phyloP scores from a whole-genome alignment of 495 filamentous ascomycete species.

The Arthonia radiata region DNA sequence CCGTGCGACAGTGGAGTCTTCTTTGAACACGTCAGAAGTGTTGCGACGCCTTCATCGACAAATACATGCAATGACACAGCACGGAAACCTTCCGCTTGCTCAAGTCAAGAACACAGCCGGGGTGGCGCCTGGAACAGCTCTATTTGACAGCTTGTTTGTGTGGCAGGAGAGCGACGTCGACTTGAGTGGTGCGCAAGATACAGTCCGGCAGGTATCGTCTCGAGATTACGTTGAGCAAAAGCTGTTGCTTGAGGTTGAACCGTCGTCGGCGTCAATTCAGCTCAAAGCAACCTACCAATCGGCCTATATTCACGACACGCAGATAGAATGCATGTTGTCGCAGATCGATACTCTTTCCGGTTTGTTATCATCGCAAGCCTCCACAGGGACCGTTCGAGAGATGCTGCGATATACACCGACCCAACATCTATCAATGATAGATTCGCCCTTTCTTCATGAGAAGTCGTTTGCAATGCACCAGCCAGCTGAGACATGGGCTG shows the following conservation, averaged over 20 bases:
- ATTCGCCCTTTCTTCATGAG: slow-evolving; percentile 11
- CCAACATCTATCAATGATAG: slow-evolving; percentile 11
- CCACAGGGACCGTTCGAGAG: slow-evolving; percentile 14
- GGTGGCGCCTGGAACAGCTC: slow-evolving; percentile 17
- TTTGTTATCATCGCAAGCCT: slow-evolving; percentile 19
- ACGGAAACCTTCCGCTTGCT: slow-evolving; percentile 31
- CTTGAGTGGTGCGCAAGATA: slow-evolving; percentile 1
- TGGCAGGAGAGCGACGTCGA: slow-evolving; percentile 32
- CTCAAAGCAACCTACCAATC: slow-evolving; percentile 27
- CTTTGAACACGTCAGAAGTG: too few relatives aligned
- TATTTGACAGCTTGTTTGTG: slow-evolving; percentile 50
- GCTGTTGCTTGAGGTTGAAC: slow-evolving; percentile 46
- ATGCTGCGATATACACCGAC: too few relatives aligned
- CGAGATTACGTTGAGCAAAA: slow-evolving; percentile 48
- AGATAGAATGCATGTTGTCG: slow-evolving; percentile 25
- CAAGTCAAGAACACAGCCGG: slow-evolving; percentile 37
- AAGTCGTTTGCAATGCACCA: slow-evolving; percentile 15
- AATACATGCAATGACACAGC: slow-evolving; percentile 32
- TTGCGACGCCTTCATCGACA: slow-evolving; percentile 30
- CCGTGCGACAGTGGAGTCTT: too few relatives aligned
- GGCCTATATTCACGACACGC: slow-evolving; percentile 20
- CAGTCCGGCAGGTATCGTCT: slow-evolving; percentile 24
- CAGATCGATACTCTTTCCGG: slow-evolving; percentile 31
- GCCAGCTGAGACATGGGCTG: slow-evolving; percentile 27
- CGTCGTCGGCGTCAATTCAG: slow-evolving; percentile 16